These are phyloP conservation scores for Myriosclerotinia duriaeana DNA, from an alignment of 2,329 filamentous ascomycete genomes.

Conservation along the genomic window DNA sequence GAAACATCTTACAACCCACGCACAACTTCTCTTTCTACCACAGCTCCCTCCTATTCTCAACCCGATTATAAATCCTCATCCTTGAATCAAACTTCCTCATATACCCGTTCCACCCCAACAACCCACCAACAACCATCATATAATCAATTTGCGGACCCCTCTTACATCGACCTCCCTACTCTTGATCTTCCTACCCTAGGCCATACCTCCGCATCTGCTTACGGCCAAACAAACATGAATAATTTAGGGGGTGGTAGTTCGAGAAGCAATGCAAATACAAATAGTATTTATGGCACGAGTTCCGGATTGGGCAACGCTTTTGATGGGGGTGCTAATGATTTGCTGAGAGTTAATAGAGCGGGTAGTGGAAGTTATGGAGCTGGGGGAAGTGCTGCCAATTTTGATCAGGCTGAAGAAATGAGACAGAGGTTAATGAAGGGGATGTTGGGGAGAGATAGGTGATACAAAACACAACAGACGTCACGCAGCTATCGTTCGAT, in stretches of 20 bases:
- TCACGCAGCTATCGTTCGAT: background rate
- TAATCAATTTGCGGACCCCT: slow-evolving; percentile 35
- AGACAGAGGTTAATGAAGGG: slow-evolving; percentile 21
- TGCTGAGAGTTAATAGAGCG: slow-evolving; percentile 30
- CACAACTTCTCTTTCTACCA: slow-evolving; percentile 33
- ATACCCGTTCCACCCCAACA: slow-evolving; percentile 34
- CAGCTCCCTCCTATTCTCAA: slow-evolving; percentile 35
- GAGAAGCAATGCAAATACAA: slow-evolving; percentile 20
- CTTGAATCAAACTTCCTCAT: slow-evolving; percentile 31
- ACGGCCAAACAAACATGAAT: slow-evolving; percentile 23
- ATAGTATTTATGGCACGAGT: slow-evolving; percentile 28
- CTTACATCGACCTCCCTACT: slow-evolving; percentile 39
- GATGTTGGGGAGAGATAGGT: slow-evolving; percentile 19
- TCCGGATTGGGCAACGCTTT: slow-evolving; percentile 27
- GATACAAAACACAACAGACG: background rate
- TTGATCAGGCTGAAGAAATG: slow-evolving; percentile 8
- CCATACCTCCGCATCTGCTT: slow-evolving; percentile 29
- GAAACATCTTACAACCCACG: slow-evolving; percentile 33
- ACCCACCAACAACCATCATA: slow-evolving; percentile 38
- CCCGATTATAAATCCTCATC: slow-evolving; percentile 29
- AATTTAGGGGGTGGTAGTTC: slow-evolving; percentile 23
- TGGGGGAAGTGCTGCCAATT: background rate
- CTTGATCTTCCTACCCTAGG: slow-evolving; percentile 35
- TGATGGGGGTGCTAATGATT: slow-evolving; percentile 26
- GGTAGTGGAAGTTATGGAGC: slow-evolving; percentile 30